phyloP scores from a whole-genome alignment of 208 protist genomes.

The Wallacemonas collosoma region DNA sequence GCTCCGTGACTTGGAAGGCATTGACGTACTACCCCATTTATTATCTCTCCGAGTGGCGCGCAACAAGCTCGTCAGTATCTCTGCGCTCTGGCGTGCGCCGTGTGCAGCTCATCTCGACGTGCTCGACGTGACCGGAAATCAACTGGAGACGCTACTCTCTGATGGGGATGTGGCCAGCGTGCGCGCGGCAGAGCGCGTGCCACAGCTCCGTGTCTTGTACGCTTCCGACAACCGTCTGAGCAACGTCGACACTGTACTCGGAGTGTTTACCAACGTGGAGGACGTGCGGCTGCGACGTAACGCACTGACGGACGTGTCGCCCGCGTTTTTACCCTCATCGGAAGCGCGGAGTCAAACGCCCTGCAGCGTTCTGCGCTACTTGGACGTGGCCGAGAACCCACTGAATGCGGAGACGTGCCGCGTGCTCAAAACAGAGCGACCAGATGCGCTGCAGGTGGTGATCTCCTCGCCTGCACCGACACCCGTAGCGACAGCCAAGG shows the following conservation, averaged over 20 bases:
- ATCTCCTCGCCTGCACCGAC: conserved; percentile 7
- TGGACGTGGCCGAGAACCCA: conserved; percentile 11
- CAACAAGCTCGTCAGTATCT: conserved; percentile 54
- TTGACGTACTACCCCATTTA: conserved; percentile 47
- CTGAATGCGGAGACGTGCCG: neutral
- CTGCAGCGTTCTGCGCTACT: neutral
- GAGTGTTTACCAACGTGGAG: conserved; percentile 38
- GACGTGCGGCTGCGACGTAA: conserved; percentile 41
- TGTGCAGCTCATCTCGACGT: conserved; percentile 44
- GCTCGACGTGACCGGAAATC: conserved; percentile 70
- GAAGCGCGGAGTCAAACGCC: neutral
- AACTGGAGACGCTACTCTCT: conserved; percentile 35
- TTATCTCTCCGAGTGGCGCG: conserved; percentile 52
- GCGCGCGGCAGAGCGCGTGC: conserved; percentile 6
- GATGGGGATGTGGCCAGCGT: conserved; percentile 24
- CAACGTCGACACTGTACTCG: conserved; percentile 23
- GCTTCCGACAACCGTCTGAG: conserved; percentile 47
- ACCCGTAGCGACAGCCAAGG: neutral
- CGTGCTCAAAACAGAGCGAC: neutral
- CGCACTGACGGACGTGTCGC: neutral
- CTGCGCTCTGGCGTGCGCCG: conserved; percentile 47
- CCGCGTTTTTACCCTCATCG: neutral
- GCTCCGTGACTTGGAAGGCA: conserved; percentile 45
- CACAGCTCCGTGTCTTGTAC: conserved; percentile 45
- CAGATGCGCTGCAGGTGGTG: conserved; percentile 2